Evolutionary conservation across 2,329 filamentous ascomycete species (phyloP), one percentile per base, ranked within the genome.

Genomic region (Pseudocercospora ulei): DNA sequence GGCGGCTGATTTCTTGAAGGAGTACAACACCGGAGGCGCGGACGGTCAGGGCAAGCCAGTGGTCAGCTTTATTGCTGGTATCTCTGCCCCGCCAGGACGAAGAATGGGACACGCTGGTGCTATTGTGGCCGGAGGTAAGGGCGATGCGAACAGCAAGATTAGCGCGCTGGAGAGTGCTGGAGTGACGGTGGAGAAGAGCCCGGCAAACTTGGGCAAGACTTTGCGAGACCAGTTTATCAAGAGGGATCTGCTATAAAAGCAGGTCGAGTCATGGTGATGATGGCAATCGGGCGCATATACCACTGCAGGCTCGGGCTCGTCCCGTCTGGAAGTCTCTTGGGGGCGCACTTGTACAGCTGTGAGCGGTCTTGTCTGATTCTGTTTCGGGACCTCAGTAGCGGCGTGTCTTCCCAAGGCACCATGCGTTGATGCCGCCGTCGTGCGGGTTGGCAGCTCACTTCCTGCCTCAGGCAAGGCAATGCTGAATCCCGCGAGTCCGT

Each of bases 61-160:
- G 45, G 90, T 96, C 57, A 85, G 82, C 67, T 98, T 98, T 70
- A 96, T 96, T 59, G 90, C 90, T 52, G 90, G 90, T 70, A 96
- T 98, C 70, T 93, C 84, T 54, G 90, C 90, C 51, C 90, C 90
- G 40, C 87, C 90, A 20, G 90, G 90, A 61, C 79, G 90, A 64
- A 80, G 90, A 66, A 98, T 96, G 90, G 90, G 90, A 56, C 90
- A 98, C 74, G 90, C 90, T 54, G 90, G 90, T 67, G 90, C 90
- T 61, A 98, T 98, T 62, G 88, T 98, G 52, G 85, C 83, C 54
- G 90, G 90, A 57, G 90, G 90, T 58, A 96, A 95, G 78, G 90
- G 90, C 61, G 90, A 86, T 63, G 90, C 90, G 51, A 86, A 96
- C 70, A 92, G 85, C 62, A 98, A 98, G 81, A 98, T 98, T 68